Evolutionary conservation across 441 rosid species (phyloP).

Genomic region (Gossypium davidsonii): DNA sequence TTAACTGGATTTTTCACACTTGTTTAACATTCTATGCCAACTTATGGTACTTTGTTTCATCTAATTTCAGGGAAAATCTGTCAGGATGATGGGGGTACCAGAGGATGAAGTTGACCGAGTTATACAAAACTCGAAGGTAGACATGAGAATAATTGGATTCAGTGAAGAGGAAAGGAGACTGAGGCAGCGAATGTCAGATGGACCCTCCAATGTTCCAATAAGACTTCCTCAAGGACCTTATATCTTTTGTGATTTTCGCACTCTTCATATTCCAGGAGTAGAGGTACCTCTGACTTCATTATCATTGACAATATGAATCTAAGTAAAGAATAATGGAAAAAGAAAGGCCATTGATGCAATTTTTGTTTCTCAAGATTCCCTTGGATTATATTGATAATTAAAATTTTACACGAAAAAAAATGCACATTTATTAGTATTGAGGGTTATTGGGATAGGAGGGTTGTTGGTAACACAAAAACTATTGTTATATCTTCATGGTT

Average conservation of each 20-base stretch:
- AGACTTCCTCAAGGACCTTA: slow-evolving; percentile 77
- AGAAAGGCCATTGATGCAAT: neutral
- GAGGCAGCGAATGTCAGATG: slow-evolving; percentile 37
- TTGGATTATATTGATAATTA: neutral
- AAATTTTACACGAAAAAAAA: neutral
- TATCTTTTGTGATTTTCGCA: slow-evolving; percentile 67
- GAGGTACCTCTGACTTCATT: slow-evolving; percentile 36
- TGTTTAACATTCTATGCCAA: neutral
- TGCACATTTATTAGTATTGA: neutral
- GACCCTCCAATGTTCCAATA: slow-evolving; percentile 23
- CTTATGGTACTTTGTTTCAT: slow-evolving; percentile 2
- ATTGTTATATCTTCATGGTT: neutral
- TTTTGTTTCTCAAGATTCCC: neutral
- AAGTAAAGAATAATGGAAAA: neutral
- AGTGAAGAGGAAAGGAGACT: slow-evolving; percentile 81
- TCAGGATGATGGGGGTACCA: slow-evolving; percentile 89
- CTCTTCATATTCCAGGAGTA: slow-evolving; percentile 74
- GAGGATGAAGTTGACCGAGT: slow-evolving; percentile 61
- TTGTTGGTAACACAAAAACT: neutral
- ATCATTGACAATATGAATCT: neutral
- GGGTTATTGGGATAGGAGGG: neutral
- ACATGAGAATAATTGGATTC: slow-evolving; percentile 79
- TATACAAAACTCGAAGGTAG: slow-evolving; percentile 41
- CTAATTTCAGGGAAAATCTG: slow-evolving; percentile 46
- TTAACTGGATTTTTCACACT: neutral